Evolutionary conservation across 2,329 filamentous ascomycete genomes (phyloP), one percentile per base, ranked within the genome.

Genomic region (Cercospora sp.): DNA sequence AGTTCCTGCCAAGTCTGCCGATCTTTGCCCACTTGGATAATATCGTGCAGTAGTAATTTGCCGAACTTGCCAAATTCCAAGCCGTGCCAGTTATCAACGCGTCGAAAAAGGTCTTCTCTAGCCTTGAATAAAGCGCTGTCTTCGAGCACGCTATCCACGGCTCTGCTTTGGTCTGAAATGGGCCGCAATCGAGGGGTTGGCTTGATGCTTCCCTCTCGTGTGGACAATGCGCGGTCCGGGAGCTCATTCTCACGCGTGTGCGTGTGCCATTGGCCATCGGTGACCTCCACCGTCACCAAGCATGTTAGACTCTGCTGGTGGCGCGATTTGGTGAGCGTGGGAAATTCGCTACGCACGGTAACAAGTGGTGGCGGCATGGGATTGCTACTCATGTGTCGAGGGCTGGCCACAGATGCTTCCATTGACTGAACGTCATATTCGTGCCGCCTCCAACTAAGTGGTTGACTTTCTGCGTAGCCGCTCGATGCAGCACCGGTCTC

Each of bases 51-150:
- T 33, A 94, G 89, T 72, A 99, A 85, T 77, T 95, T 97, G 70
- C 95, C 95, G 78, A 99, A 99, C 72, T 91, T 91, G 76, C 89
- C 88, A 76, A 97, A 97, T 77, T 98, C 94, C 20, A 99, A 84
- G 0, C 95, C 94, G 78, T 99, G 95, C 95, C 95, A 99, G 74
- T 98, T 97, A 75, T 99, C 95, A 10, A 99, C 95, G n/a, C 94
- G 90, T 57, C 84, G 88, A 67, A 92, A 89, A 67, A 99, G 82
- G 70, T 89, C 92, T 76, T 97, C 92, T 0, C 94, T 96, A 76
- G 95, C 91, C 72, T 94, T 90, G 64, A 95, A 90, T 66, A 98
- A 79, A 5, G 89, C 89, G 59, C 65, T 65, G 33, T 87, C 78
- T 59, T 96, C 92, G 73, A 91, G 92, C 0, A 90, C 90, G 68